Percentiles rank a stretch among this genome's conserved stretches.
phyloP scores from a whole-genome alignment of 192 early-diverging fungal genomes.

The Phycomyces blakesleeanus region DNA sequence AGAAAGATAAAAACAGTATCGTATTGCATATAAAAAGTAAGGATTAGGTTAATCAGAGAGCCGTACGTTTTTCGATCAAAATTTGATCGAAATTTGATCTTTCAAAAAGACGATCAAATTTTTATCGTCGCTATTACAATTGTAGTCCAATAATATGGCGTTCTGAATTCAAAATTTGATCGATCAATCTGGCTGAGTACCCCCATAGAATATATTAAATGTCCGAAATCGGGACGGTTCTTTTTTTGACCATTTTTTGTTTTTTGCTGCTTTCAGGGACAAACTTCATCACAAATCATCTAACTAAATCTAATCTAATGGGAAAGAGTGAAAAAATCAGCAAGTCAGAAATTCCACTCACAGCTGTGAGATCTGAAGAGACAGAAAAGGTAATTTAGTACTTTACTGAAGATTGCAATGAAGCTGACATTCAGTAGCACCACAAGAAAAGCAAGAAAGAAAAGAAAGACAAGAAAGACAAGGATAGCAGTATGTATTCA shows the following conservation, averaged over 20 bases:
- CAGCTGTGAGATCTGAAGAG: neutral
- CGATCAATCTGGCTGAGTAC: no score
- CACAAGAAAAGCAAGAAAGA: conserved; percentile 31
- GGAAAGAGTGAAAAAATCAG: conserved; percentile 28
- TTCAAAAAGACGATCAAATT: no score
- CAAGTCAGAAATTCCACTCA: no score
- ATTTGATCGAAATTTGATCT: no score
- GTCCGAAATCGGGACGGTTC: neutral
- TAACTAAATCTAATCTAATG: neutral
- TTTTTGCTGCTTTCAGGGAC: neutral
- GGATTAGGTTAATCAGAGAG: no score
- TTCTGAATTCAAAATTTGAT: no score
- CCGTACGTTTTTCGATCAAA: no score
- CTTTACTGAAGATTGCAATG: neutral
- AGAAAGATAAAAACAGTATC: no score
- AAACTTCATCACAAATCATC: neutral
- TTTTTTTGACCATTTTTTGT: conserved; percentile 8
- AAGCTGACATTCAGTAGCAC: neutral
- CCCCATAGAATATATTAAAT: neutral
- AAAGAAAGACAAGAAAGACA: conserved; percentile 30
- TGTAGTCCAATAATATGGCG: no score
- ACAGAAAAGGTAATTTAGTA: neutral
- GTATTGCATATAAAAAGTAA: no score
- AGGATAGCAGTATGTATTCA: conserved; percentile 6
- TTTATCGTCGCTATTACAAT: no score